Conservation (phyloP, 2,329 filamentous ascomycete genomes). For the Talaromyces sp. region DNA sequence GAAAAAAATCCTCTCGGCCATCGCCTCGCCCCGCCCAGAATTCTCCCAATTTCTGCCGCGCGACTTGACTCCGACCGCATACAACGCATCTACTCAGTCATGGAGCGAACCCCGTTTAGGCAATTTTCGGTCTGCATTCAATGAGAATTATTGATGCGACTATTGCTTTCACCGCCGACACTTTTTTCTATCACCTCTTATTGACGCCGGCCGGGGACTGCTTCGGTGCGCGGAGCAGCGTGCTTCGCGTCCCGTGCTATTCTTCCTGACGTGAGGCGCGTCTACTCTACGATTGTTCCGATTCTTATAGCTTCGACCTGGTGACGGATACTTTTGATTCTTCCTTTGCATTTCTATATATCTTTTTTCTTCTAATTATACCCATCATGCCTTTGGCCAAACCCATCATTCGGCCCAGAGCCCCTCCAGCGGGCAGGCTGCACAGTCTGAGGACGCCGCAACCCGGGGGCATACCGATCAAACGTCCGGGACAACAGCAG, state of each 20-base stretch:
- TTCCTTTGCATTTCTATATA: not conserved
- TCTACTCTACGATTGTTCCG: not conserved
- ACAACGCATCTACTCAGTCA: not conserved
- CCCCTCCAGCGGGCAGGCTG: slow-evolving; percentile 31
- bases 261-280: not conserved
- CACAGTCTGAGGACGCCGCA: slow-evolving; percentile 36
- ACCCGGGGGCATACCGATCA: slow-evolving; percentile 29
- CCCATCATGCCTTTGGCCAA: slow-evolving; percentile 27
- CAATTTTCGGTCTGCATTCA: not conserved
- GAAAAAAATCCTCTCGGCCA: not conserved
- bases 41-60: not conserved
- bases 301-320: not conserved
- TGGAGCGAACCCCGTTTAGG: not conserved
- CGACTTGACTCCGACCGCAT: not conserved
- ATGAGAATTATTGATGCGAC: not conserved
- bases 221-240: not conserved
- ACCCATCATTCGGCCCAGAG: slow-evolving; percentile 26
- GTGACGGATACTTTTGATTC: not conserved
- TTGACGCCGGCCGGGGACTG: not conserved
- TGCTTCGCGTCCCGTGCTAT: not conserved
- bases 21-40: not conserved
- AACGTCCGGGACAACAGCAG: slow-evolving; percentile 21
- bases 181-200: not conserved
- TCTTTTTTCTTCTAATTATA: not conserved
- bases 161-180: not conserved